Evolutionary conservation across 768 basidiomycete genomes (phyloP), one percentile per base, ranked within the genome.

Genomic region (Boletellus ananas): DNA sequence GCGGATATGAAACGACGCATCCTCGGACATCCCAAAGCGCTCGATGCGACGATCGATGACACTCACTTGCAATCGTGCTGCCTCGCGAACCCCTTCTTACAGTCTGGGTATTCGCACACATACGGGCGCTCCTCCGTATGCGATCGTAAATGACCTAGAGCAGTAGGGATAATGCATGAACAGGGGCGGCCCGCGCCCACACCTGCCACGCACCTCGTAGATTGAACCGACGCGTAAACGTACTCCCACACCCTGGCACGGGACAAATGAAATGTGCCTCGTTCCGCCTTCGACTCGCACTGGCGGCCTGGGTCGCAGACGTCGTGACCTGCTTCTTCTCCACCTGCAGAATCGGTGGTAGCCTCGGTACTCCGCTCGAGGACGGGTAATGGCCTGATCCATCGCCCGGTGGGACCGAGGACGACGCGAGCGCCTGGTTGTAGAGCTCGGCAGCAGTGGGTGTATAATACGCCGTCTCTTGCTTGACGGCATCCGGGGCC

Each of bases 51-150:
- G 55, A 60, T 60, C 58, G 44, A 47, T 21, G 27, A 17, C 16
- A 83, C 87, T 65, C 63, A 89, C 86, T 96, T 96, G 88, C 93
- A 95, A 65, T 97, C 94, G 68, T 97, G 94, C 67, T 94, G 91
- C 39, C 94, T 80, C 44, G 94, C 94, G 66, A 96, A 95, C 21
- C 90, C 87, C 67, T 96, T 97, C 65, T 87, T 88, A 68, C 94
- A 97, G 27, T 92, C 93, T 12, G 90, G 89, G 80, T 88, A 94
- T 51, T 90, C 86, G 67, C 94, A 96, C 52, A 90, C 81, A 70
- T 92, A 97, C 34, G 94, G 94, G 47, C 93, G 78, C 70, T 96
- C 93, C 67, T 95, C 93, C 8, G 93, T 95, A 69, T 97, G 94
- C 16, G 94, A 95, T 61, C 94, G 81, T 54, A 97, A 70, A 74